Percentiles rank a stretch among this genome's conserved stretches.
Evolutionary conservation across 2,329 filamentous ascomycete genomes (phyloP).

Genomic region (Colletotrichum liaoningense): DNA sequence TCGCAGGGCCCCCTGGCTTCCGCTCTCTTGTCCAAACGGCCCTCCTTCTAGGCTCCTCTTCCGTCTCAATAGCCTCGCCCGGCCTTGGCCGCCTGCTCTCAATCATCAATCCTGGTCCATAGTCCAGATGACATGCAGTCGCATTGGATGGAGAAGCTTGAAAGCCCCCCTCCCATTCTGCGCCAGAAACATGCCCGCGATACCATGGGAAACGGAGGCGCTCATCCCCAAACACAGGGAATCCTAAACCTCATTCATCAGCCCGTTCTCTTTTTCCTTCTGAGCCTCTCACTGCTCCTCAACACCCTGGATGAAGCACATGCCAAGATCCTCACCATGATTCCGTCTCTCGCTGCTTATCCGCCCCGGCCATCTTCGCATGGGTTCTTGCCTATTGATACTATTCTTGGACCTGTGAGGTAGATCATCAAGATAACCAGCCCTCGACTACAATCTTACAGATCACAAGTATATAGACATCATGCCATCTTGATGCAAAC

Average conservation of each 20-base stretch:
- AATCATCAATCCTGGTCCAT: not conserved
- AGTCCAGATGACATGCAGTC: slow-evolving; percentile 25
- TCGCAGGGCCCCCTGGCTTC: slow-evolving; percentile 6
- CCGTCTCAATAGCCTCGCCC: slow-evolving; percentile 21
- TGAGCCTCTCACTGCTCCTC: slow-evolving; percentile 11
- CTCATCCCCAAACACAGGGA: slow-evolving; percentile 23
- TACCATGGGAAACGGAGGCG: slow-evolving; percentile 31
- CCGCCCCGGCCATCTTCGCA: slow-evolving; percentile 12
- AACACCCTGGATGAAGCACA: slow-evolving; percentile 29
- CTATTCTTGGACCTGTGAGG: slow-evolving; percentile 33
- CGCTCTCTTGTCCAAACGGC: slow-evolving; percentile 9
- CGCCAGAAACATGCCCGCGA: slow-evolving; percentile 19
- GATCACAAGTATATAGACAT: slow-evolving; percentile 25
- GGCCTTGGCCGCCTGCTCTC: not conserved
- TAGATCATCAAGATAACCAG: slow-evolving; percentile 20
- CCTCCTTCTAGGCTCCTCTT: not conserved
- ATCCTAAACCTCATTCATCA: slow-evolving; percentile 7
- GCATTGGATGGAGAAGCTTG: slow-evolving; percentile 29
- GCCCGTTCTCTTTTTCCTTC: not conserved
- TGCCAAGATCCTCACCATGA: slow-evolving; percentile 29
- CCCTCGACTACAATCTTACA: not conserved
- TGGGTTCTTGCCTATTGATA: slow-evolving; percentile 11
- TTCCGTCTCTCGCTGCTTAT: slow-evolving; percentile 8
- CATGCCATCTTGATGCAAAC: slow-evolving; percentile 29
- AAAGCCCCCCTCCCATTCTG: not conserved